Evolutionary conservation across 805 yeast genomes (phyloP).

Genomic region (Kodamaea leandrae): DNA sequence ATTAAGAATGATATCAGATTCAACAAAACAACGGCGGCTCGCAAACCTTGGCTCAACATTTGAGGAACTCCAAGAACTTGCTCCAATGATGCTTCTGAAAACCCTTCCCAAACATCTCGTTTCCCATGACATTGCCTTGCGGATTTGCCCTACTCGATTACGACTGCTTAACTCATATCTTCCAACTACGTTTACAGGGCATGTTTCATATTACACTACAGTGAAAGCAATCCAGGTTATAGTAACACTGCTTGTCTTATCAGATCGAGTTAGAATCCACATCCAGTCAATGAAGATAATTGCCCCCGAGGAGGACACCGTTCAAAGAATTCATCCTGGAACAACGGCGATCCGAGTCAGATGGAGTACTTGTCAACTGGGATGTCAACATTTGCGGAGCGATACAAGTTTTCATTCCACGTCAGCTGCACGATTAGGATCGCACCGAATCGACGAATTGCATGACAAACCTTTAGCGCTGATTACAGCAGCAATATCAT

Average conservation of each 20-base stretch:
- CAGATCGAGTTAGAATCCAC: conserved; percentile 52
- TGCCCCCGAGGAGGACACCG: conserved; percentile 16
- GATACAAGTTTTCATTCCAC: conserved; percentile 25
- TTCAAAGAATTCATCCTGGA: conserved; percentile 33
- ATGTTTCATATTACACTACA: conserved; percentile 52
- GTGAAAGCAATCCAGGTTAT: conserved; percentile 55
- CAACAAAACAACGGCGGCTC: conserved; percentile 1
- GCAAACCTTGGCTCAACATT: conserved; percentile 57
- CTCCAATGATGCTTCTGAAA: conserved; percentile 50
- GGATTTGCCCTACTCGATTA: conserved; percentile 55
- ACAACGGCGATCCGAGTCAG: conserved; percentile 52
- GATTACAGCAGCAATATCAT: conserved; percentile 1
- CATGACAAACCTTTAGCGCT: conserved; percentile 4
- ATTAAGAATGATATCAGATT: neutral
- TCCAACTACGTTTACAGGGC: conserved; percentile 54
- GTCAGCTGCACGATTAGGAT: conserved; percentile 31
- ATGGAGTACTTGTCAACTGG: conserved; percentile 57
- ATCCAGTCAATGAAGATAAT: conserved; percentile 43
- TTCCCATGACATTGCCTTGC: conserved; percentile 46
- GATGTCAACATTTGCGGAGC: conserved; percentile 45
- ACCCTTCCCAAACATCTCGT: conserved; percentile 45
- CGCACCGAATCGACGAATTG: conserved; percentile 8
- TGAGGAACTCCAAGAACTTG: conserved; percentile 42
- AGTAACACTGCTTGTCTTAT: conserved; percentile 53
- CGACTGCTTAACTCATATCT: conserved; percentile 44